Evolutionary conservation across 2,329 filamentous ascomycete species (phyloP).

Genomic region (Daldinia sp.): DNA sequence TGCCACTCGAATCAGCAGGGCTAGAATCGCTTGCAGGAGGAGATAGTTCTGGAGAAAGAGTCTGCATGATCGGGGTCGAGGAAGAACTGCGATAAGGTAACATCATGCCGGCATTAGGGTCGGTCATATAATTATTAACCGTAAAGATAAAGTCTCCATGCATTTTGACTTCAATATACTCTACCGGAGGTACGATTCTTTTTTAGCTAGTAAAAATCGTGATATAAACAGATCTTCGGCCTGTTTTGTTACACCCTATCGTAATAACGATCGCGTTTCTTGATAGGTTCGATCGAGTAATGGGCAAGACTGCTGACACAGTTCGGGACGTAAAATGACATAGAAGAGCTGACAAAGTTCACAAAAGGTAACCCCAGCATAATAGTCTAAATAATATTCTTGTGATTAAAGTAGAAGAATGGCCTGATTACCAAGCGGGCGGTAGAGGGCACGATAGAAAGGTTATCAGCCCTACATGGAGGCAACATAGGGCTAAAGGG

Average conservation of each 20-base stretch:
- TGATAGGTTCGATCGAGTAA: not conserved
- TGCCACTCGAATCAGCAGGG: conserved; percentile 34
- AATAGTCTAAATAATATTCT: conserved; percentile 1
- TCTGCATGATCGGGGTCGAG: conserved; percentile 42
- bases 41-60: conserved; percentile 36
- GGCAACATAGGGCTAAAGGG: conserved; percentile 20
- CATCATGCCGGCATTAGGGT: conserved; percentile 40
- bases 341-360: conserved; percentile 2
- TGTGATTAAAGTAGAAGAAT: conserved; percentile 9
- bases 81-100: conserved; percentile 44
- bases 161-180: conserved; percentile 39
- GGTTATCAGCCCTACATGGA: conserved; percentile 18
- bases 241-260: conserved; percentile 12
- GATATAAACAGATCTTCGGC: not conserved
- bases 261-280: conserved; percentile 14
- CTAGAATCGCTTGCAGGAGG: conserved; percentile 43
- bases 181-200: not conserved
- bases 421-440: conserved; percentile 1
- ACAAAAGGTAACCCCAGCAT: conserved; percentile 6
- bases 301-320: not conserved
- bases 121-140: conserved; percentile 39
- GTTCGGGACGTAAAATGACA: conserved; percentile 10
- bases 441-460: conserved; percentile 5
- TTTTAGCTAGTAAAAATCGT: conserved; percentile 17
- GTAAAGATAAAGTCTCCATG: conserved; percentile 46